phyloP scores from a whole-genome alignment of 2,329 filamentous ascomycete species.

The Penicillium thymicola region DNA sequence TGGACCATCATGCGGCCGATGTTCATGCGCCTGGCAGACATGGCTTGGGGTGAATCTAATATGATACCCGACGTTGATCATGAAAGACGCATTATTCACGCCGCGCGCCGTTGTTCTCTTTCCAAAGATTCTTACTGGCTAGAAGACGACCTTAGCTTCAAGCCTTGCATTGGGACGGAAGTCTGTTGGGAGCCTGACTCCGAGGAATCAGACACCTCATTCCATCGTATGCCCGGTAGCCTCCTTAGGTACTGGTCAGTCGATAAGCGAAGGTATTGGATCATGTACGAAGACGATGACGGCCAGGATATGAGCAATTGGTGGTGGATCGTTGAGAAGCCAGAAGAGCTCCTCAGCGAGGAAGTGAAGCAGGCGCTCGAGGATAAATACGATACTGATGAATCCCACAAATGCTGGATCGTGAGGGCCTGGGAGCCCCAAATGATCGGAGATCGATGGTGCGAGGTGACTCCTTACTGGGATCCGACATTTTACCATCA shows the following conservation, averaged over 20 bases:
- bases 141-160: slow-evolving; percentile 2
- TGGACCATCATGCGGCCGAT: slow-evolving; percentile 7
- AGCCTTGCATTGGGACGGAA: slow-evolving; percentile 5
- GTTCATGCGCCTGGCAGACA: slow-evolving; percentile 9
- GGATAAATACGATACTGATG: background rate
- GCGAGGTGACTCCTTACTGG: slow-evolving; percentile 2
- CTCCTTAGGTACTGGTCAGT: slow-evolving; percentile 9
- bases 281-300: background rate
- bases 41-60: slow-evolving; percentile 10
- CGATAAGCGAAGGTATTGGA: slow-evolving; percentile 9
- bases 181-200: background rate
- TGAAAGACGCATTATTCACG: slow-evolving; percentile 1
- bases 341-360: slow-evolving; percentile 7
- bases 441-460: background rate
- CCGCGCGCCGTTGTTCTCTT: slow-evolving; percentile 6
- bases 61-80: slow-evolving; percentile 4
- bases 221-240: slow-evolving; percentile 2
- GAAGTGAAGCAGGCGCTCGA: background rate
- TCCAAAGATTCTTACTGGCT: slow-evolving; percentile 2
- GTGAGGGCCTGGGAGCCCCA: slow-evolving; percentile 3
- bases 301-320: background rate
- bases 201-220: slow-evolving; percentile 1
- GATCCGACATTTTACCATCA: slow-evolving; percentile 13
- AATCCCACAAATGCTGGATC: slow-evolving; percentile 10
- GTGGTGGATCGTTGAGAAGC: slow-evolving; percentile 13